Base-by-base conservation (phyloP, 495 filamentous ascomycete species). In the Neurospora tetraspora region DNA sequence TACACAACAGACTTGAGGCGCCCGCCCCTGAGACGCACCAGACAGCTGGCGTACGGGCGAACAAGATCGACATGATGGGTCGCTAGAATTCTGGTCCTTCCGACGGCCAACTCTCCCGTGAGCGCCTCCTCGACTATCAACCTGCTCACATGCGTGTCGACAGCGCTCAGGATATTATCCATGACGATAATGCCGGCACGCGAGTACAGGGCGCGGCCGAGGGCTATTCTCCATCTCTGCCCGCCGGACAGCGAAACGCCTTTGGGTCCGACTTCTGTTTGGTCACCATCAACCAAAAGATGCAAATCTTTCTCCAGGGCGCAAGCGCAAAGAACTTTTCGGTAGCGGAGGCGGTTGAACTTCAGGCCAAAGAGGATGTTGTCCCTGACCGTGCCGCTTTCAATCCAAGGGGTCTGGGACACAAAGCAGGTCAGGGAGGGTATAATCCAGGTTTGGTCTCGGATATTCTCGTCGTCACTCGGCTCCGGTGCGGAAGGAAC, bases 121-220 rank as follows among this genome's bases (percentile, higher is more conserved):
- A 88, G 77, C 7, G 83, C 86, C 69, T 86, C 76, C 42, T 86
- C 81, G 69, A 87, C 82, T 12, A 88, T 81, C 36, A 83, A 71
- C 68, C 78, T 78, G 31, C 85, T 82, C 34, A 88, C 87, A 70
- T 85, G 84, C 18, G 86, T 82, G 76, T 88, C 87, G 18, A 89
- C 78, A 5, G 91, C 91, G 20, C 88, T 89, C 14, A 94, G 80
- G 6, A 91, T 88, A 75, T 93, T 91, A 76, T 94, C 91, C 5
- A 94, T 83, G 8, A 92, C 78, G 23, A 93, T 78, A 16, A 91
- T 86, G 3, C 85, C 86, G 14, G 90, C 87, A 10, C 85, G 80
- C 47, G 91, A 92, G 75, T 93, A 94, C 3, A 93, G 82, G 2
- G 91, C 91, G 70, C 91, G 85, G 27, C 91, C 91, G 1, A 94